Conservation (phyloP, 352 stramenopile species). For the Elongisporangium undulatum region DNA sequence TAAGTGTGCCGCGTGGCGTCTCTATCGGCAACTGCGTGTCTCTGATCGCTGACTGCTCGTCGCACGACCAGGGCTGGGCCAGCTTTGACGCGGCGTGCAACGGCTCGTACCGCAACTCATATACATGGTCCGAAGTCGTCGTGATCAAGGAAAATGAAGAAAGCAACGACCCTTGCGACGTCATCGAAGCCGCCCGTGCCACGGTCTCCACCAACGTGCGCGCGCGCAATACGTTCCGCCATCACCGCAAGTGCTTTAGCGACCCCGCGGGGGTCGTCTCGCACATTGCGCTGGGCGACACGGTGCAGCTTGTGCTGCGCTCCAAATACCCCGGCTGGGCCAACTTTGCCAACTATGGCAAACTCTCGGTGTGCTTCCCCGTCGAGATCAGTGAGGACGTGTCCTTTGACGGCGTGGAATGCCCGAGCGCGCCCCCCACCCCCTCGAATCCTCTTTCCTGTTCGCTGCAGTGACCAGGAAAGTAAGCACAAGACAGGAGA, state of each 20-base stretch:
- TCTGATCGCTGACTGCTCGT: slow-evolving; percentile 49
- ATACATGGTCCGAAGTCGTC: slow-evolving; percentile 61
- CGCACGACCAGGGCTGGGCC: slow-evolving; percentile 74
- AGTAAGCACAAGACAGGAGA: not conserved
- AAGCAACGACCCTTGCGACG: slow-evolving; percentile 2
- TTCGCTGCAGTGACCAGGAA: slow-evolving; percentile 17
- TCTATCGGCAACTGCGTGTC: slow-evolving; percentile 28
- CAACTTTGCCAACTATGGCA: slow-evolving; percentile 54
- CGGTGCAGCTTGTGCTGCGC: slow-evolving; percentile 47
- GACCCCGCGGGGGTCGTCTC: slow-evolving; percentile 24
- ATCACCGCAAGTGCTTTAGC: slow-evolving; percentile 52
- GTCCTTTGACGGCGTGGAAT: slow-evolving; percentile 26
- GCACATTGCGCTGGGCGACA: slow-evolving; percentile 33
- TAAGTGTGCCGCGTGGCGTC: slow-evolving; percentile 38
- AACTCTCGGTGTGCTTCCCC: slow-evolving; percentile 37
- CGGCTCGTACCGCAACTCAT: slow-evolving; percentile 48
- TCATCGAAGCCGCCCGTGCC: slow-evolving; percentile 18
- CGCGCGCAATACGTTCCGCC: slow-evolving; percentile 31
- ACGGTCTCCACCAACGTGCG: slow-evolving; percentile 50
- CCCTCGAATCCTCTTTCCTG: slow-evolving; percentile 6
- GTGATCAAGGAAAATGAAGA: slow-evolving; percentile 23
- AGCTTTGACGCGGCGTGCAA: slow-evolving; percentile 35
- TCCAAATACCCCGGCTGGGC: slow-evolving; percentile 60
- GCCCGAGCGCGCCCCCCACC: slow-evolving; percentile 24
- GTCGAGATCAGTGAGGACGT: slow-evolving; percentile 50